These are phyloP conservation scores for Casuarina cunninghamiana DNA, from an alignment of 306 rosid genomes.

Conservation along the genomic window DNA sequence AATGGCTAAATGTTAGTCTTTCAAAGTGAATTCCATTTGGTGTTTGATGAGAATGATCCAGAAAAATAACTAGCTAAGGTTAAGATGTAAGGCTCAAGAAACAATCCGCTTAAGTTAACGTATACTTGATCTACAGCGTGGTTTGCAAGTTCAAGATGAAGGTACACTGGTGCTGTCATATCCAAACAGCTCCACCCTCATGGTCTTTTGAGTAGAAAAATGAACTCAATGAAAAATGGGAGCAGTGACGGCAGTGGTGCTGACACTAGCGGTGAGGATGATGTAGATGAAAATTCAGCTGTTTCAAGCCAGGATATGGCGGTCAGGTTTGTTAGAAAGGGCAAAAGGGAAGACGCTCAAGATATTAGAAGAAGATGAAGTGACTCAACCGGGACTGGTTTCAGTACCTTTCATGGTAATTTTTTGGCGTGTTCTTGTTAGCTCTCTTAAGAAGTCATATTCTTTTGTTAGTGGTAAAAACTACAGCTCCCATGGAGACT, in stretches of 20 bases:
- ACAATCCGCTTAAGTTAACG: too few species aligned
- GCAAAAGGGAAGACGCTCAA: slow-evolving; percentile 72
- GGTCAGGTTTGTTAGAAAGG: slow-evolving; percentile 52
- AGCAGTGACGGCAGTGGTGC: slow-evolving; percentile 66
- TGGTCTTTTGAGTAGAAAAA: slow-evolving; percentile 73
- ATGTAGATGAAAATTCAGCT: slow-evolving; percentile 38
- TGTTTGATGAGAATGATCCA: too few species aligned
- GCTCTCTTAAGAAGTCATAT: slow-evolving; percentile 8
- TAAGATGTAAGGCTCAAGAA: too few species aligned
- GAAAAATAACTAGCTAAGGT: too few species aligned
- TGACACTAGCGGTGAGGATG: slow-evolving; percentile 64
- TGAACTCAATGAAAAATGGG: slow-evolving; percentile 63
- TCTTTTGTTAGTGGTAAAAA: neutral
- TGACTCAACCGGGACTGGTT: slow-evolving; percentile 74
- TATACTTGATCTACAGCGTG: slow-evolving; percentile 41
- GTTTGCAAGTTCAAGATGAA: slow-evolving; percentile 78
- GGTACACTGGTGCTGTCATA: slow-evolving; percentile 81
- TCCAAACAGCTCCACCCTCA: slow-evolving; percentile 69
- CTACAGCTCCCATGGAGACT: neutral
- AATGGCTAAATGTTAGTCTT: too few species aligned
- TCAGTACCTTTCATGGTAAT: slow-evolving; percentile 89
- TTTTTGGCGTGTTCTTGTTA: slow-evolving; percentile 23
- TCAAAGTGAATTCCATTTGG: too few species aligned
- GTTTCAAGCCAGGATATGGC: slow-evolving; percentile 55
- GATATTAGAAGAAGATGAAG: slow-evolving; percentile 65